Evolutionary conservation across 345 rosid genomes (phyloP), one percentile per base, ranked within the genome.

Genomic region (Eucalyptus shirleyi): DNA sequence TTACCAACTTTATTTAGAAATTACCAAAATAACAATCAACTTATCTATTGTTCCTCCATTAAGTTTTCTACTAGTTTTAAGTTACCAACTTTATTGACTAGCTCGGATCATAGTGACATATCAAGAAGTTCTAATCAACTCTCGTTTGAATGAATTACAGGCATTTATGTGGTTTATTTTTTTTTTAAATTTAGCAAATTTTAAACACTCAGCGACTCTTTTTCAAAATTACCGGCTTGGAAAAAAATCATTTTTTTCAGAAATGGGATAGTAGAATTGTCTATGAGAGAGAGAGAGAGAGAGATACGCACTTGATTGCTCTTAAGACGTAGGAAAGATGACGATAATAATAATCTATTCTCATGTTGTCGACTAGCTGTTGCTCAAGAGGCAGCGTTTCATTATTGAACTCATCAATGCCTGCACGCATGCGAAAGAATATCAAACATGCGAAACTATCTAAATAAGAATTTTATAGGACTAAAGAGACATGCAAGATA

Each of bases 361-460:
- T 94, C 88, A 45, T 69, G 37, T 80, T 53, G 59, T 94, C 95
- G 42, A 26, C 89, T 4, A 94, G 91, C 44, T 92, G 91, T 51
- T 94, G 90, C 86, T 93, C 89, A 1, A 94, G 49, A 2, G 94
- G 80, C 47, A 90, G 28, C 24, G 92, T 87, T 5, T 88, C 86
- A 80, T 94, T 89, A 81, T 93, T 91, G 12, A n/a, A 34, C 86
- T 93, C 94, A 62, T 88, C 91, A 6, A 94, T 7, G 14, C 95
- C 95, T 93, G 82, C 23, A 18, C 14, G 45, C 45, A 72, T 34
- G 45, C 24, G 44, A 18, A 67, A 67, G 42, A 67, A 67, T 16
- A 17, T 17, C 42, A 69, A 32, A 69, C 80, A 17, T 9, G 12
- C 21, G 13, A 69, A 19, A 34, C 34, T 19, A 72, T 72, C 44